phyloP scores from a whole-genome alignment of 352 stramenopile genomes.

The Plasmopara muralis region DNA sequence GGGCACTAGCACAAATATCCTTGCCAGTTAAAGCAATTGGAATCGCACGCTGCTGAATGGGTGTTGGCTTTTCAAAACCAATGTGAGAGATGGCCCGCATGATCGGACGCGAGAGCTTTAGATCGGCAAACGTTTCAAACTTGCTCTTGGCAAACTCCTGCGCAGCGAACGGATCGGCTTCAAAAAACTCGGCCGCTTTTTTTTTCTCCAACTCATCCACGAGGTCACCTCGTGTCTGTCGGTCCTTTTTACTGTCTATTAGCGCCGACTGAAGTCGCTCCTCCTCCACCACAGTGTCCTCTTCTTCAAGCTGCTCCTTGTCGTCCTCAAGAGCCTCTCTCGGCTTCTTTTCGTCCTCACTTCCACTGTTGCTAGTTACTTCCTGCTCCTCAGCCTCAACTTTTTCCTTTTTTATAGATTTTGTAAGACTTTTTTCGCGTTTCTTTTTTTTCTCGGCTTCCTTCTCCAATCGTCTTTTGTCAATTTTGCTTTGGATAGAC shows the following conservation, averaged over 20 bases:
- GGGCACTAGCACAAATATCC: constrained; percentile 96
- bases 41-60: constrained; percentile 91
- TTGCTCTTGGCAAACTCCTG: constrained; percentile 76
- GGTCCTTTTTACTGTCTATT: constrained; percentile 46
- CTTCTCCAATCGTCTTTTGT: constrained; percentile 75
- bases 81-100: constrained; percentile 94
- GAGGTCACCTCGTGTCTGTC: constrained; percentile 47
- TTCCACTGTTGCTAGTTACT: constrained; percentile 13
- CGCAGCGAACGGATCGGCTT: constrained; percentile 67
- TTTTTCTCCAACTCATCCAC: constrained; percentile 73
- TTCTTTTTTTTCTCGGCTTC: constrained; percentile 57
- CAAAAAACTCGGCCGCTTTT: constrained; percentile 79
- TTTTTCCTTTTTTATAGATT: constrained; percentile 22
- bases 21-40: constrained; percentile 91
- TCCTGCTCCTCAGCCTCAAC: constrained; percentile 15
- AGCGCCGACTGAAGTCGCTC: constrained; percentile 58
- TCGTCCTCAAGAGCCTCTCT: constrained; percentile 25
- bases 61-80: constrained; percentile 95
- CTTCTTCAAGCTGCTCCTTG: constrained; percentile 39
- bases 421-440: constrained; percentile 15
- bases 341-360: constrained; percentile 19
- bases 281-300: constrained; percentile 75
- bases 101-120: constrained; percentile 96
- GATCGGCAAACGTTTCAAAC: constrained; percentile 92
- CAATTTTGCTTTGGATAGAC: constrained; percentile 83